Conservation (phyloP, 2,329 filamentous ascomycete species). For the Fusarium cicatricum region DNA sequence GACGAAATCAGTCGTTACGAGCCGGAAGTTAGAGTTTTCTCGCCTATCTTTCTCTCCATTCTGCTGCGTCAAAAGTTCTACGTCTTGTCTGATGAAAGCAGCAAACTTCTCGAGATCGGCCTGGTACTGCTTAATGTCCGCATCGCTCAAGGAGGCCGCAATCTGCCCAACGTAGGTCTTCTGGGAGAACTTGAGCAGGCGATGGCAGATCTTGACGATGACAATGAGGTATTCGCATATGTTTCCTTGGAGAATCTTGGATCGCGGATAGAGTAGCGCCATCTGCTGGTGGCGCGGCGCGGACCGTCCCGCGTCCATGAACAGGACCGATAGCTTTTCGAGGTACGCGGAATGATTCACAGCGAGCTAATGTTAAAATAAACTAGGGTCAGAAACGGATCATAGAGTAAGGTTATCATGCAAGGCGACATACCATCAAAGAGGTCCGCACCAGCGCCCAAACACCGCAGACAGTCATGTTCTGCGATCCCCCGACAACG, state of each 20-base stretch:
- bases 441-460: constrained; percentile 55
- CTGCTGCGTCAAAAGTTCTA: constrained; percentile 36
- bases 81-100: constrained; percentile 47
- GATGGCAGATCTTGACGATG: constrained; percentile 50
- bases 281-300: constrained; percentile 52
- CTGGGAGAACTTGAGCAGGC: constrained; percentile 44
- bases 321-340: constrained; percentile 50
- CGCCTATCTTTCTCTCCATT: constrained; percentile 26
- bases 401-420: too few species aligned
- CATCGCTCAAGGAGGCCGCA: constrained; percentile 42
- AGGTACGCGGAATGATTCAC: constrained; percentile 17
- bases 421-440: constrained; percentile 46
- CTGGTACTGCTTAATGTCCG: constrained; percentile 45
- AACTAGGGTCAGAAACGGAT: too few species aligned
- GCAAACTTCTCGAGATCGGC: constrained; percentile 47
- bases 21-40: constrained; percentile 38
- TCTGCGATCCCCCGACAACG: constrained; percentile 53
- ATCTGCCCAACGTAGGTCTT: constrained; percentile 47
- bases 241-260: constrained; percentile 46
- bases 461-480: constrained; percentile 54
- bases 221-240: constrained; percentile 53
- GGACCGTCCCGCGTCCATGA: constrained; percentile 52
- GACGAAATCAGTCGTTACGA: background rate
- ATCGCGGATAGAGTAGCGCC: constrained; percentile 50
- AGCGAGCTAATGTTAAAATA: too few species aligned